phyloP scores from a whole-genome alignment of 73 alveolate species.

The Paramecium sonneborni region DNA sequence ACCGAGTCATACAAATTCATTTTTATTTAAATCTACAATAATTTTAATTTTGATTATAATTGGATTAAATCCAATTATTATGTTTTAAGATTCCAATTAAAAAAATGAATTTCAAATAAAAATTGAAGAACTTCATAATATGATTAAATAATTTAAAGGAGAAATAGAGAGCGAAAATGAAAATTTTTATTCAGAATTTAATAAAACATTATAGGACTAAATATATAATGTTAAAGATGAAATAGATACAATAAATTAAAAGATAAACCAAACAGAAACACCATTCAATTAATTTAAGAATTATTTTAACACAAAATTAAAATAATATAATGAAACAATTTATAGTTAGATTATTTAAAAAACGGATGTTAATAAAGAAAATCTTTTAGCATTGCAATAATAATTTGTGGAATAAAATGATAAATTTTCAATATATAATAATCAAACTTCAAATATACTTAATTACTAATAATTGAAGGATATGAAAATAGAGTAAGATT shows the following conservation, averaged over 20 bases:
- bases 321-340: not conserved
- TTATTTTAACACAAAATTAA: not conserved
- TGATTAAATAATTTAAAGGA: not conserved
- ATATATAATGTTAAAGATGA: not conserved
- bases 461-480: not conserved
- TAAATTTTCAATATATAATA: not conserved
- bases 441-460: not conserved
- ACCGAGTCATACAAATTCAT: not conserved
- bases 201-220: not conserved
- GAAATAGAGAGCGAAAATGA: not conserved
- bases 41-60: no score
- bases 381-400: not conserved
- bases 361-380: no score
- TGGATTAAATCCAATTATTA: not conserved
- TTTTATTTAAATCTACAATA: no score
- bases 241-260: not conserved
- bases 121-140: not conserved
- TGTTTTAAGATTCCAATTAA: no score
- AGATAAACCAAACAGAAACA: not conserved
- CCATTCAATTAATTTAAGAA: not conserved
- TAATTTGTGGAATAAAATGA: not conserved
- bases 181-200: not conserved
- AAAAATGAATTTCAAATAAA: no score
- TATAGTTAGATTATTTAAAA: not conserved
- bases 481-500: not conserved